These are phyloP conservation scores for Anisodus acutangulus DNA, from an alignment of 257 asterid genomes.

Conservation along the genomic window DNA sequence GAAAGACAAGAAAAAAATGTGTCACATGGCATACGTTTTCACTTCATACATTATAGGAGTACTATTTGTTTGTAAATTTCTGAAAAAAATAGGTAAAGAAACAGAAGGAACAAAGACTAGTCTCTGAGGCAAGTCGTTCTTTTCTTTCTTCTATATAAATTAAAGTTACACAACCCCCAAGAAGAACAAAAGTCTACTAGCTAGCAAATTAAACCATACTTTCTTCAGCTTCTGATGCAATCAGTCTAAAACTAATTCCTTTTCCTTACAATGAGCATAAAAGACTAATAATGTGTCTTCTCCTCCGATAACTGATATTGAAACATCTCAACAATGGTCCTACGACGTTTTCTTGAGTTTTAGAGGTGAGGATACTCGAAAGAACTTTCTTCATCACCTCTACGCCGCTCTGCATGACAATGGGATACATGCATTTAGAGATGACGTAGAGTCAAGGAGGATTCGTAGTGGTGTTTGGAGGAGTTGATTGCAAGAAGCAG, in stretches of 20 bases:
- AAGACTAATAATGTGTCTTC: neutral
- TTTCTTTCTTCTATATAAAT: neutral
- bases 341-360: slow-evolving; percentile 35
- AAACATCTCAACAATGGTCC: neutral
- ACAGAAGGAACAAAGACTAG: neutral
- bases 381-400: slow-evolving; percentile 24
- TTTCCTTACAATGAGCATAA: neutral
- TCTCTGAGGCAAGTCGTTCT: too few species aligned
- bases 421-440: neutral
- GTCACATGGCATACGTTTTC: too few species aligned
- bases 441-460: slow-evolving; percentile 29
- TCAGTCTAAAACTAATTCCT: neutral
- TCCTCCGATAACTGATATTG: neutral
- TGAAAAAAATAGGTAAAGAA: too few species aligned
- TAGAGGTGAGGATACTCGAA: slow-evolving; percentile 36
- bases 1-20: too few species aligned
- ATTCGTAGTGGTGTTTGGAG: slow-evolving; percentile 30
- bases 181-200: neutral
- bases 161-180: neutral
- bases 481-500: slow-evolving; percentile 9
- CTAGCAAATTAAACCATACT: neutral
- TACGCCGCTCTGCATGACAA: neutral
- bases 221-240: neutral
- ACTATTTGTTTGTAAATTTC: too few species aligned
- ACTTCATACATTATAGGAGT: too few species aligned